These are phyloP conservation scores for Gypsophila paniculata DNA, from an alignment of 179 eudicot genomes.

Conservation along the genomic window DNA sequence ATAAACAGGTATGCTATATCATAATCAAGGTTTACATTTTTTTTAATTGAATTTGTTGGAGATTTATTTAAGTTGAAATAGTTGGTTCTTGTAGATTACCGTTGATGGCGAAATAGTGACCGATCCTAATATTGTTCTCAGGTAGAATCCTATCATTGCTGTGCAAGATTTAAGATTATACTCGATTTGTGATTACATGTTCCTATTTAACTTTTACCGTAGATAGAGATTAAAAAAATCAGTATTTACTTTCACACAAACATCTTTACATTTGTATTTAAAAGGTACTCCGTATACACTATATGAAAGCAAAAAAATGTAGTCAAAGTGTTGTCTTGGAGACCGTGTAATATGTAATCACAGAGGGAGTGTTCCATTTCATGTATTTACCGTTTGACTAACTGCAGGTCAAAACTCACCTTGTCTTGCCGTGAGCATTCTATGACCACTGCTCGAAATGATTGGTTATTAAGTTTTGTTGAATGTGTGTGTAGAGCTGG, in stretches of 20 bases:
- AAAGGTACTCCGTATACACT: too few species aligned
- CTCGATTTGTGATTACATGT: too few species aligned
- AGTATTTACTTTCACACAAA: too few species aligned
- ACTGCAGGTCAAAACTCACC: not conserved
- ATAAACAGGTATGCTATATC: slow-evolving; percentile 53
- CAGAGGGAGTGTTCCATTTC: too few species aligned
- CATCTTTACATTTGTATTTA: too few species aligned
- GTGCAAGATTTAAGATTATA: too few species aligned
- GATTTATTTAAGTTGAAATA: not conserved
- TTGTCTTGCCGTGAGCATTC: not conserved
- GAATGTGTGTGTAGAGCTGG: slow-evolving; percentile 46
- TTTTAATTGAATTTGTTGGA: not conserved
- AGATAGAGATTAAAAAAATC: too few species aligned
- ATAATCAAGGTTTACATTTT: not conserved
- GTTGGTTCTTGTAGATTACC: slow-evolving; percentile 44
- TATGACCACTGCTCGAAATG: not conserved
- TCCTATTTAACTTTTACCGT: too few species aligned
- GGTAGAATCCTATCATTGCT: slow-evolving; percentile 34
- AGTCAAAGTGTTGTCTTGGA: too few species aligned
- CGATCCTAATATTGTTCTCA: slow-evolving; percentile 52
- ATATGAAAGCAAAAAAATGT: too few species aligned
- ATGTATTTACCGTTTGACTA: too few species aligned
- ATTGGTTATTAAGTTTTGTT: slow-evolving; percentile 12
- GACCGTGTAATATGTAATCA: too few species aligned
- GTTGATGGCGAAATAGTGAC: slow-evolving; percentile 55